Evolutionary conservation across 1,139 yeast genomes (phyloP).

Genomic region (Hemisphaericaspora subhashii): DNA sequence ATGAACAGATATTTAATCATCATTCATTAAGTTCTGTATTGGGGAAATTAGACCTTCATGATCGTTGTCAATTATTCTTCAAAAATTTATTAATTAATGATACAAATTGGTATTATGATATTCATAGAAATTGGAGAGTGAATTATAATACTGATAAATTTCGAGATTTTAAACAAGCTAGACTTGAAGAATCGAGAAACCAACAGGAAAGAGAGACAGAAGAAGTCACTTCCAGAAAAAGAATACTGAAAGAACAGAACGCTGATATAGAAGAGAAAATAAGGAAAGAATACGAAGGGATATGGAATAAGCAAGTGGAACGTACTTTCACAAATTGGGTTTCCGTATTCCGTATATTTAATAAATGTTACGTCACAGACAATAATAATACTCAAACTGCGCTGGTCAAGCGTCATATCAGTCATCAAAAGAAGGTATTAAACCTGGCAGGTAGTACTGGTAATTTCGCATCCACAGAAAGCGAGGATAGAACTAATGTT

Average conservation of each 20-base stretch:
- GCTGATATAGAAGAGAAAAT: slow-evolving; percentile 16
- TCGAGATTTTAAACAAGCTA: slow-evolving; percentile 19
- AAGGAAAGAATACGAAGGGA: slow-evolving; percentile 15
- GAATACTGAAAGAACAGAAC: slow-evolving; percentile 18
- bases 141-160: slow-evolving; percentile 10
- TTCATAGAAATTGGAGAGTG: slow-evolving; percentile 22
- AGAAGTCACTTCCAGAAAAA: too few relatives aligned
- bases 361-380: slow-evolving; percentile 41
- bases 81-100: slow-evolving; percentile 24
- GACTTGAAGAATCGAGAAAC: slow-evolving; percentile 18
- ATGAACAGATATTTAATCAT: slow-evolving; percentile 15
- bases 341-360: slow-evolving; percentile 44
- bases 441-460: not conserved
- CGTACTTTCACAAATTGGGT: slow-evolving; percentile 20
- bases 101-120: slow-evolving; percentile 30
- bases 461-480: slow-evolving; percentile 7
- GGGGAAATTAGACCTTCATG: slow-evolving; percentile 18
- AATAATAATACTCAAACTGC: slow-evolving; percentile 15
- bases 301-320: slow-evolving; percentile 15
- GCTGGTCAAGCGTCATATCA: slow-evolving; percentile 12
- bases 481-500: slow-evolving; percentile 14
- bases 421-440: slow-evolving; percentile 10
- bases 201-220: slow-evolving; percentile 19
- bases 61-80: slow-evolving; percentile 34
- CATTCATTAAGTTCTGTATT: slow-evolving; percentile 16